Percentiles rank a stretch among this genome's conserved stretches.
Conservation (phyloP, 495 filamentous ascomycete species). For the Terfezia boudieri region DNA sequence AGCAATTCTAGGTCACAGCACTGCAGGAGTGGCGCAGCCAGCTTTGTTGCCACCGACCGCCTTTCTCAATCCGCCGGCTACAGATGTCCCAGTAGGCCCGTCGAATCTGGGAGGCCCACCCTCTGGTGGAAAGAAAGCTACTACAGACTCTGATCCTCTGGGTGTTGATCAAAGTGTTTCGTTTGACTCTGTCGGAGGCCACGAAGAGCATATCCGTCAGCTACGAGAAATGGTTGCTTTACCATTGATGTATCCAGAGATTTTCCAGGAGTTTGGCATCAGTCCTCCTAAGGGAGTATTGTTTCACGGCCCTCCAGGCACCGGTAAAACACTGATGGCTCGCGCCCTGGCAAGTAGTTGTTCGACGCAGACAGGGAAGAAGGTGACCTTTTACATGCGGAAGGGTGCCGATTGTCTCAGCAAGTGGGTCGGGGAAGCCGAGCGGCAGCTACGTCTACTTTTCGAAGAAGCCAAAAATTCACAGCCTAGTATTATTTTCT, state of each 20-base stretch:
- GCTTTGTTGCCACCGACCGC: constrained; percentile 31
- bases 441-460: constrained; percentile 72
- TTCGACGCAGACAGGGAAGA: constrained; percentile 48
- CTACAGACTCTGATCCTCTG: constrained; percentile 83
- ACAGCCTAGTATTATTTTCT: constrained; percentile 97
- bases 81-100: constrained; percentile 40
- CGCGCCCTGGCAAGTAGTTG: constrained; percentile 49
- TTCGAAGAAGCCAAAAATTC: constrained; percentile 91
- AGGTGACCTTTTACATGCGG: constrained; percentile 97
- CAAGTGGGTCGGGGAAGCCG: constrained; percentile 98
- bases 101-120: constrained; percentile 66
- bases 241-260: constrained; percentile 79
- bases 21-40: constrained; percentile 38
- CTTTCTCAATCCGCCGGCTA: constrained; percentile 40
- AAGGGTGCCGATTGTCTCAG: constrained; percentile 92
- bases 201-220: constrained; percentile 81
- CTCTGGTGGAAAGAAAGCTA: constrained; percentile 35
- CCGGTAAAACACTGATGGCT: constrained; percentile 88
- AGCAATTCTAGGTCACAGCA: constrained; percentile 50
- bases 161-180: constrained; percentile 79
- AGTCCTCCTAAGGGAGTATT: constrained; percentile 83
- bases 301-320: constrained; percentile 92
- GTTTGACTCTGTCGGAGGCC: constrained; percentile 76
- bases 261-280: constrained; percentile 80
- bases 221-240: constrained; percentile 95